Percentiles rank a stretch among this genome's conserved stretches.
phyloP scores from a whole-genome alignment of 2,329 filamentous ascomycete genomes.

The Aspergillus fijiensis region DNA sequence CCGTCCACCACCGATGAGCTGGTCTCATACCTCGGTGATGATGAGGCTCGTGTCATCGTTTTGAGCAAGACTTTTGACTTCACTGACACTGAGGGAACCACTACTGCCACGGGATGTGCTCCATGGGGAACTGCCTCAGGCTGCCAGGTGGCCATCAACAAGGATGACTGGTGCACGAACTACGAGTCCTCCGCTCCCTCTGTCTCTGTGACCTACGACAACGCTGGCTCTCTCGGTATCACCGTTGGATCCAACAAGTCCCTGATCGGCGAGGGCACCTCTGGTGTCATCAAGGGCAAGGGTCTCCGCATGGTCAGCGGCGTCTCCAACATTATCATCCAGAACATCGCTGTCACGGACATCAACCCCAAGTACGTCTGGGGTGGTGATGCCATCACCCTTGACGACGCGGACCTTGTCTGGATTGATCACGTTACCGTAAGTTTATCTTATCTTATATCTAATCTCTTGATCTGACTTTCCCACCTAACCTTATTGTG shows the following conservation, averaged over 20 bases:
- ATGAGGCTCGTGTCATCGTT: conserved; percentile 56
- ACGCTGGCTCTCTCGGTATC: conserved; percentile 53
- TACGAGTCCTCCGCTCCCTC: conserved; percentile 55
- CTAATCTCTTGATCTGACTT: too few species aligned
- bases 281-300: conserved; percentile 59
- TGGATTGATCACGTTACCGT: conserved; percentile 55
- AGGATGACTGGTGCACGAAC: conserved; percentile 60
- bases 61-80: conserved; percentile 30
- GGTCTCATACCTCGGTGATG: conserved; percentile 58
- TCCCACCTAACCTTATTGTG: not conserved
- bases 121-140: conserved; percentile 55
- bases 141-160: conserved; percentile 62
- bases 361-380: conserved; percentile 59
- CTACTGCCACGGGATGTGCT: conserved; percentile 53
- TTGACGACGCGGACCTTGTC: conserved; percentile 44
- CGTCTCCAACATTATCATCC: conserved; percentile 60
- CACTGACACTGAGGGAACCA: conserved; percentile 35
- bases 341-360: conserved; percentile 56
- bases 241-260: conserved; percentile 59
- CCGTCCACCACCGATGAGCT: conserved; percentile 58
- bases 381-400: conserved; percentile 59
- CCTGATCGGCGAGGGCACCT: conserved; percentile 53
- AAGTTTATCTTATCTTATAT: not conserved
- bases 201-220: conserved; percentile 49
- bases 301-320: conserved; percentile 52